phyloP scores from a whole-genome alignment of 495 filamentous ascomycete species.

The Lophiotrema nucula region DNA sequence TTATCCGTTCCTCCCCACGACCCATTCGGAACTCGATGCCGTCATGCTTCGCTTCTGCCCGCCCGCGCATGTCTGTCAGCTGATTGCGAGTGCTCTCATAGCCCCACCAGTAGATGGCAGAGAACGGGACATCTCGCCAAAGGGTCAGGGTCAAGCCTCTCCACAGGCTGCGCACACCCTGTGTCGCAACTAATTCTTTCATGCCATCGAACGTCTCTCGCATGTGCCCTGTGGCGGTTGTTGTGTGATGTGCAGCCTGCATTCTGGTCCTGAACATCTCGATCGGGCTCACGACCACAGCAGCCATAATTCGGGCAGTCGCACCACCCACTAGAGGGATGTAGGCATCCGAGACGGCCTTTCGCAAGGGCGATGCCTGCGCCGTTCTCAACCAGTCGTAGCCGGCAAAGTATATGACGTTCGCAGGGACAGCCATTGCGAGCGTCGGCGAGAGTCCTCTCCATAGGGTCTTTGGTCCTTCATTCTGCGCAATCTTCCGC shows the following conservation, averaged over 20 bases:
- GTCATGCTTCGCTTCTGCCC: slow-evolving; percentile 37
- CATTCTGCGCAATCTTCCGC: slow-evolving; percentile 93
- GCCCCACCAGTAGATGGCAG: slow-evolving; percentile 95
- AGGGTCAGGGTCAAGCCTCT: slow-evolving; percentile 88
- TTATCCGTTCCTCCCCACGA: slow-evolving; percentile 17
- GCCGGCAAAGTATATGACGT: slow-evolving; percentile 98
- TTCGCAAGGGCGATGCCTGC: slow-evolving; percentile 55
- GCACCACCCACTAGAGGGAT: slow-evolving; percentile 79
- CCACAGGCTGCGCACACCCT: slow-evolving; percentile 85
- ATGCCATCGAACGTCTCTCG: slow-evolving; percentile 71
- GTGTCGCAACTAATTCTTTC: slow-evolving; percentile 69
- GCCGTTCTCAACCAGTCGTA: slow-evolving; percentile 89
- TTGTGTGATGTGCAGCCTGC: slow-evolving; percentile 66
- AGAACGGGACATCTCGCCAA: slow-evolving; percentile 97
- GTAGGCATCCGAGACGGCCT: slow-evolving; percentile 57
- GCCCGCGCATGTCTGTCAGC: slow-evolving; percentile 61
- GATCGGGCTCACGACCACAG: slow-evolving; percentile 80
- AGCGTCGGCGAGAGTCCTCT: slow-evolving; percentile 88
- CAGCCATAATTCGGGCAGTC: slow-evolving; percentile 73
- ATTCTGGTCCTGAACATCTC: slow-evolving; percentile 94
- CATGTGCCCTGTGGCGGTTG: slow-evolving; percentile 59
- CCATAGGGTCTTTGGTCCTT: slow-evolving; percentile 86
- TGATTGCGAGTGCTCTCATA: slow-evolving; percentile 76
- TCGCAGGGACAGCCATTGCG: slow-evolving; percentile 89
- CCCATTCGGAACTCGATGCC: slow-evolving; percentile 27